A percentile compares a stretch with the other conserved stretches of the same genome.
Evolutionary conservation across 2,329 filamentous ascomycete genomes (phyloP).

Genomic region (Fusarium incarnatum): DNA sequence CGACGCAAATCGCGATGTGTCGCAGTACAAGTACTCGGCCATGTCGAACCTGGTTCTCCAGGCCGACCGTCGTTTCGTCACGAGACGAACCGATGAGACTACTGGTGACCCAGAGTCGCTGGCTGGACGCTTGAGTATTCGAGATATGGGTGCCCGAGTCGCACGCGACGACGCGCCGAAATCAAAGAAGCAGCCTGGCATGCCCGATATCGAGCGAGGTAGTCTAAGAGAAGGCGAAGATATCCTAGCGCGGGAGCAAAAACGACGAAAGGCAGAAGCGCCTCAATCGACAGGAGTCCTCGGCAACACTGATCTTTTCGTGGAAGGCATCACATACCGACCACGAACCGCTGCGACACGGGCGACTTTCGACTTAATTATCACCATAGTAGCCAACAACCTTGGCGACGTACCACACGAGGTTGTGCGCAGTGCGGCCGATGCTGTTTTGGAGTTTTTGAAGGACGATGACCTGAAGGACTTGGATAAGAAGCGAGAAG

Average conservation of each 20-base stretch:
- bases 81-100: constrained; percentile 90
- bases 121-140: constrained; percentile 90
- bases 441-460: constrained; percentile 88
- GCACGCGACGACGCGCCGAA: constrained; percentile 83
- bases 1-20: constrained; percentile 83
- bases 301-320: constrained; percentile 83
- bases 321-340: constrained; percentile 92
- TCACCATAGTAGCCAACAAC: constrained; percentile 87
- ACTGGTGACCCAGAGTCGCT: constrained; percentile 98
- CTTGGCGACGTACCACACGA: constrained; percentile 94
- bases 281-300: constrained; percentile 79
- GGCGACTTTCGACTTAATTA: constrained; percentile 92
- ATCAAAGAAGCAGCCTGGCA: constrained; percentile 77
- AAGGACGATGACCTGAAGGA: constrained; percentile 98
- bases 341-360: constrained; percentile 91
- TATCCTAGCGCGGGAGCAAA: constrained; percentile 84
- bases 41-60: constrained; percentile 99
- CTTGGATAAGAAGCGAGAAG: constrained; percentile 97
- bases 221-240: constrained; percentile 83
- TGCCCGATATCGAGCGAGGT: constrained; percentile 79
- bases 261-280: constrained; percentile 82
- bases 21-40: constrained; percentile 98
- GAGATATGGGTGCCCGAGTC: constrained; percentile 91
- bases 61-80: constrained; percentile 96
- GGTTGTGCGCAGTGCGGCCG: constrained; percentile 91